These are phyloP conservation scores for Urochloa ruziziensis DNA, from an alignment of 176 grass and related monocot species.

Conservation along the genomic window DNA sequence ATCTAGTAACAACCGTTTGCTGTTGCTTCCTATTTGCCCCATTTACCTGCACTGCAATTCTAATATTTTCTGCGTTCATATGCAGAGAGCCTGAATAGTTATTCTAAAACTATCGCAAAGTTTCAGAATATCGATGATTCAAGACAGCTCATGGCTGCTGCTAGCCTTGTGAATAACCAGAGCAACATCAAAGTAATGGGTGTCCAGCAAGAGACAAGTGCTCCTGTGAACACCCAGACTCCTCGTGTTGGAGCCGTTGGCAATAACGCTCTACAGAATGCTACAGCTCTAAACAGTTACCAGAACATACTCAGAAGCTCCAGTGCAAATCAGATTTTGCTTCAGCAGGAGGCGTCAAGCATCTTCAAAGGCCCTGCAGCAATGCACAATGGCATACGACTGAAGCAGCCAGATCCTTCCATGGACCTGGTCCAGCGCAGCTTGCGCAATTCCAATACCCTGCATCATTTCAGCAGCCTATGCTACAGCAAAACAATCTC, in stretches of 20 bases:
- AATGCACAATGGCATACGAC: slow-evolving; percentile 49
- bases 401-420: slow-evolving; percentile 41
- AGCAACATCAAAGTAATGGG: slow-evolving; percentile 40
- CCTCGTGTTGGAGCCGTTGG: slow-evolving; percentile 16
- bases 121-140: slow-evolving; percentile 56
- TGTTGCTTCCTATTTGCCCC: neutral
- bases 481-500: slow-evolving; percentile 50
- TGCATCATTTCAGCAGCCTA: slow-evolving; percentile 36
- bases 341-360: slow-evolving; percentile 58
- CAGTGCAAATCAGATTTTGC: slow-evolving; percentile 44
- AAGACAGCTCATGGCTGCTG: slow-evolving; percentile 55
- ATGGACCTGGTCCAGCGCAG: slow-evolving; percentile 30
- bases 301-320: slow-evolving; percentile 73
- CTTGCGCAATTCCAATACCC: slow-evolving; percentile 55
- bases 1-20: neutral
- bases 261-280: slow-evolving; percentile 39
- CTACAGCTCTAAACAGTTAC: slow-evolving; percentile 58
- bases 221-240: slow-evolving; percentile 41
- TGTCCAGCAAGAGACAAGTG: slow-evolving; percentile 44
- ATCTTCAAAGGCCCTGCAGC: slow-evolving; percentile 44
- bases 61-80: slow-evolving; percentile 24
- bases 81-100: slow-evolving; percentile 85
- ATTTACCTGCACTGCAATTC: neutral
- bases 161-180: slow-evolving; percentile 48
- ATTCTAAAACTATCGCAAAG: slow-evolving; percentile 43